These are phyloP conservation scores for Coemansia guatemalensis DNA, from an alignment of 192 early-diverging fungal species.

Conservation along the genomic window DNA sequence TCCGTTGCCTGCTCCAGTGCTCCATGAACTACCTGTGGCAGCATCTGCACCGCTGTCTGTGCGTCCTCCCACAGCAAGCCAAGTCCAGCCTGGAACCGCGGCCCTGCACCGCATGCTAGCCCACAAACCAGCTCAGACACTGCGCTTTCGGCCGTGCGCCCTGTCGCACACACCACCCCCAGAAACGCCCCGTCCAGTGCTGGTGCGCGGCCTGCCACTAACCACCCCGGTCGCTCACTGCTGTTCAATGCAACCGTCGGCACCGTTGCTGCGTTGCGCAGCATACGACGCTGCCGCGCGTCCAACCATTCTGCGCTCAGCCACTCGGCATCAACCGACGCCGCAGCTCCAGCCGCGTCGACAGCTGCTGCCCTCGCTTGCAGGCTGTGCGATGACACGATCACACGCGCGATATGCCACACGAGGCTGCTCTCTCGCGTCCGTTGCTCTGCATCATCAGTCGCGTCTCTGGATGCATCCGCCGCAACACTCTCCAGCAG, in stretches of 20 bases:
- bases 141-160: slow-evolving; percentile 14
- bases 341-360: slow-evolving; percentile 14
- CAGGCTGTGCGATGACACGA: slow-evolving; percentile 20
- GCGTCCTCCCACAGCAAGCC: slow-evolving; percentile 32
- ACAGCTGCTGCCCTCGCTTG: slow-evolving; percentile 26
- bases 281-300: slow-evolving; percentile 17
- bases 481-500: slow-evolving; percentile 3
- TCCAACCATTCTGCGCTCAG: slow-evolving; percentile 11
- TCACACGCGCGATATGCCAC: slow-evolving; percentile 27
- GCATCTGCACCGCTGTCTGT: slow-evolving; percentile 24
- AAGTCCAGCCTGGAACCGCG: slow-evolving; percentile 16
- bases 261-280: slow-evolving; percentile 25
- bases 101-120: not conserved
- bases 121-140: slow-evolving; percentile 34
- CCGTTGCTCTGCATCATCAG: too few species aligned
- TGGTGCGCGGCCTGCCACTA: slow-evolving; percentile 1
- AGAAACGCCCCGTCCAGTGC: slow-evolving; percentile 27
- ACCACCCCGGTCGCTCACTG: slow-evolving; percentile 11
- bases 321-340: too few species aligned
- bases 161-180: slow-evolving; percentile 16
- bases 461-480: too few species aligned
- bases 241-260: slow-evolving; percentile 8
- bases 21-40: slow-evolving; percentile 35
- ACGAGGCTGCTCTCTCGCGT: slow-evolving; percentile 20
- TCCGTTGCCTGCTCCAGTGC: slow-evolving; percentile 15